These are phyloP conservation scores for Avena atlantica DNA, from an alignment of 176 grass and related monocot species.

Conservation along the genomic window DNA sequence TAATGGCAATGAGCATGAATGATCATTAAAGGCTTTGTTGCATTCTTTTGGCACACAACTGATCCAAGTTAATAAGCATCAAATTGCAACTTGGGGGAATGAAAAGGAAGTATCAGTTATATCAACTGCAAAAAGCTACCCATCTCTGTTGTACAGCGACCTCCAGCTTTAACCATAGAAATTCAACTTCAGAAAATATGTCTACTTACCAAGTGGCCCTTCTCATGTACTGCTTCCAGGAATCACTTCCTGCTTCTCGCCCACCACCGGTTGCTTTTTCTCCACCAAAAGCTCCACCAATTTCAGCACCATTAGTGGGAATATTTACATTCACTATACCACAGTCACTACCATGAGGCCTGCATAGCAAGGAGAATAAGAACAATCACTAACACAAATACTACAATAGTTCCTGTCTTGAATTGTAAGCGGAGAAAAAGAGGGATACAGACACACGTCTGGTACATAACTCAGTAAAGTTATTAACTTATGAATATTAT, in stretches of 20 bases:
- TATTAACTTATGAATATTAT: background rate
- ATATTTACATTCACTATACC: conserved; percentile 99
- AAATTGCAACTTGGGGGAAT: background rate
- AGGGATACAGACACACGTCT: background rate
- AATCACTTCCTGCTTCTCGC: conserved; percentile 97
- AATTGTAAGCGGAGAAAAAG: background rate
- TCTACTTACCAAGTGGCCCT: conserved; percentile 85
- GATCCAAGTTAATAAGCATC: conserved; percentile 10
- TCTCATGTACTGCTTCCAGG: conserved; percentile 99
- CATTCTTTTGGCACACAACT: background rate
- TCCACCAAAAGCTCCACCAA: conserved; percentile 98
- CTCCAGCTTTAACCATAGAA: conserved; percentile 4
- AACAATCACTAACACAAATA: background rate
- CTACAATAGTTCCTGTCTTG: background rate
- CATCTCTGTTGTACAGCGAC: background rate
- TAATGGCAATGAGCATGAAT: background rate
- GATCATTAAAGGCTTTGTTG: background rate
- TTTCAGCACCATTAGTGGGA: conserved; percentile 99
- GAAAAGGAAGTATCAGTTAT: background rate
- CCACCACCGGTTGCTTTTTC: conserved; percentile 97
- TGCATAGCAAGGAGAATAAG: conserved; percentile 56
- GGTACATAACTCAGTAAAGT: background rate
- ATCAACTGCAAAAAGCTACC: background rate
- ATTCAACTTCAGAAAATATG: conserved; percentile 32
- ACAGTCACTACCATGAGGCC: conserved; percentile 92